These are phyloP conservation scores for Leccinum holopus DNA, from an alignment of 1,284 basidiomycete species.

Conservation along the genomic window DNA sequence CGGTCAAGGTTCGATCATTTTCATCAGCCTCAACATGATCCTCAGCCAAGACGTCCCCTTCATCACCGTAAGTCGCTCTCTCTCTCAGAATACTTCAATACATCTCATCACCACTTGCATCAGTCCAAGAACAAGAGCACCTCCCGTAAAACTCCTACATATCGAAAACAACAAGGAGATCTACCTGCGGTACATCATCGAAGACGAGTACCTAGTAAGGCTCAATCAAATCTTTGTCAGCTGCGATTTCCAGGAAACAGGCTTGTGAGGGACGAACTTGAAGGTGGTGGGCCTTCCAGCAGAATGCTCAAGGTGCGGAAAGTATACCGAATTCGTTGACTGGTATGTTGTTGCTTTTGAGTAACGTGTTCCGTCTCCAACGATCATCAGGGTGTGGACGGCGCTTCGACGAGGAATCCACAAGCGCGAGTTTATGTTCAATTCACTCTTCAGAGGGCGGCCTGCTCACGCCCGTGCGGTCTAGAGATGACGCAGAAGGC, in stretches of 20 bases:
- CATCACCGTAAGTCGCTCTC: conserved; percentile 9
- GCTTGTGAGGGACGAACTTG: conserved; percentile 13
- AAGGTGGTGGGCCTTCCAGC: conserved; percentile 16
- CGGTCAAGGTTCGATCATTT: neutral
- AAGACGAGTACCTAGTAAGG: conserved; percentile 19
- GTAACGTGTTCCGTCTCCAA: neutral
- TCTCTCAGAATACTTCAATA: neutral
- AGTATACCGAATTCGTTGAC: conserved; percentile 22
- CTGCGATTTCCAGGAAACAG: conserved; percentile 19
- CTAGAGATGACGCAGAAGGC: conserved; percentile 17
- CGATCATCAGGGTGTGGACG: conserved; percentile 18
- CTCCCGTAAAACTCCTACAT: conserved; percentile 12
- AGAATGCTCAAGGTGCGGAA: conserved; percentile 15
- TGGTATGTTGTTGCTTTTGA: conserved; percentile 9
- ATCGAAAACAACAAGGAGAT: neutral
- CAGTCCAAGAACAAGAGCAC: conserved; percentile 7
- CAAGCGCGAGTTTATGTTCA: conserved; percentile 24
- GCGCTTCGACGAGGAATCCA: conserved; percentile 21
- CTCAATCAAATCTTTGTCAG: conserved; percentile 17
- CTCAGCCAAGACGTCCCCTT: conserved; percentile 15
- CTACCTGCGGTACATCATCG: conserved; percentile 20
- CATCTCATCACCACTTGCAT: neutral
- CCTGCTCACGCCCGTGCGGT: conserved; percentile 14
- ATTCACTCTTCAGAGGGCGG: conserved; percentile 22
- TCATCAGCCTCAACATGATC: conserved; percentile 6